These are phyloP conservation scores for Skeletonema menzelii DNA, from an alignment of 108 stramenopile genomes.

Conservation along the genomic window DNA sequence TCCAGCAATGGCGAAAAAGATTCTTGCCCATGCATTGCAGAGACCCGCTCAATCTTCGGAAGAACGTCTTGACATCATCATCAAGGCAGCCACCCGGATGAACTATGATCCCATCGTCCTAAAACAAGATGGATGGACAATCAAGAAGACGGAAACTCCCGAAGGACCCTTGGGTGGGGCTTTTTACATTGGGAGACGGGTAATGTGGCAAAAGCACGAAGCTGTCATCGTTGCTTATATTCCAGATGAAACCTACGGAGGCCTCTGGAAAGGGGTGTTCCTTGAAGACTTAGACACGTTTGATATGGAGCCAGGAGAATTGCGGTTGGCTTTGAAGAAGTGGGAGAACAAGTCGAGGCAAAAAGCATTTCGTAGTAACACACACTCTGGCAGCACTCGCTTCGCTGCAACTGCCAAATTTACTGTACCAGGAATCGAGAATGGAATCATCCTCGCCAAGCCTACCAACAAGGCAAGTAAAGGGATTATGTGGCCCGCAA, in stretches of 20 bases:
- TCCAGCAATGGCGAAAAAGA: slow-evolving; percentile 62
- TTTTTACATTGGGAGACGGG: slow-evolving; percentile 58
- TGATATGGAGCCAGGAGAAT: slow-evolving; percentile 82
- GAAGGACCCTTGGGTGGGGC: slow-evolving; percentile 73
- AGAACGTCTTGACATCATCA: slow-evolving; percentile 37
- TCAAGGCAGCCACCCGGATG: slow-evolving; percentile 53
- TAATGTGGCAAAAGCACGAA: slow-evolving; percentile 72
- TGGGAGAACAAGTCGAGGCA: slow-evolving; percentile 60
- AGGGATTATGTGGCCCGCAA: slow-evolving; percentile 85
- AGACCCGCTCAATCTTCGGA: slow-evolving; percentile 28
- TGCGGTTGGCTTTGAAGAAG: slow-evolving; percentile 63
- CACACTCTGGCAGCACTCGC: slow-evolving; percentile 50
- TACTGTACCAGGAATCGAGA: slow-evolving; percentile 71
- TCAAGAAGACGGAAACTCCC: slow-evolving; percentile 52
- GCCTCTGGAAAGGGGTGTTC: slow-evolving; percentile 87
- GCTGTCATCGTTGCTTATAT: slow-evolving; percentile 84
- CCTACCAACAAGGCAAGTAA: slow-evolving; percentile 57
- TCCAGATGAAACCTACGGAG: slow-evolving; percentile 75
- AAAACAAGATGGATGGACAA: slow-evolving; percentile 85
- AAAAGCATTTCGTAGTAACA: not conserved
- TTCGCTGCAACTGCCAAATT: slow-evolving; percentile 57
- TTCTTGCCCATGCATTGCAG: slow-evolving; percentile 54
- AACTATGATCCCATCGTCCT: slow-evolving; percentile 80
- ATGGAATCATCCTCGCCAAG: slow-evolving; percentile 81
- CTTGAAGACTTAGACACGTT: slow-evolving; percentile 76